A percentile compares a stretch with the other conserved stretches of the same genome.
These are phyloP conservation scores for Globisporangium barbulae DNA, from an alignment of 352 stramenopile genomes.

Conservation along the genomic window DNA sequence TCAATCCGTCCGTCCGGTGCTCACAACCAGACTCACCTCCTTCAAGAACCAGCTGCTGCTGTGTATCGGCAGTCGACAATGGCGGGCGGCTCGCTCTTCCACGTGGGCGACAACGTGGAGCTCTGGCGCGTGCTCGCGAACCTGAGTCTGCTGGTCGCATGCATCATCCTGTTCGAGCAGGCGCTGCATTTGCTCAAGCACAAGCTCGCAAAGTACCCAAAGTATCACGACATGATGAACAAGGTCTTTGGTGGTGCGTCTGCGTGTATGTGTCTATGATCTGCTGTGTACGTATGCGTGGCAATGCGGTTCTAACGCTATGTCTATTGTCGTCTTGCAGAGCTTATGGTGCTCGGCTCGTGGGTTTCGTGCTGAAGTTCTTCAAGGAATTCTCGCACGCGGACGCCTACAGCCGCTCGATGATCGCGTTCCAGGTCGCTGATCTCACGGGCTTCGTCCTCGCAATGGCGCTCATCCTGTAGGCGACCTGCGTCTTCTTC, in stretches of 20 bases:
- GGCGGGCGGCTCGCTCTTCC: slow-evolving; percentile 41
- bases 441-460: slow-evolving; percentile 59
- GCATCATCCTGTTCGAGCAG: slow-evolving; percentile 45
- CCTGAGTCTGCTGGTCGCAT: slow-evolving; percentile 47
- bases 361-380: slow-evolving; percentile 55
- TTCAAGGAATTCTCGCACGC: slow-evolving; percentile 35
- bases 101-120: slow-evolving; percentile 50
- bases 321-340: slow-evolving; percentile 8
- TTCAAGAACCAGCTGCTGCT: not conserved
- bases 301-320: not conserved
- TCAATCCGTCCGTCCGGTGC: not conserved
- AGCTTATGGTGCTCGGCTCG: slow-evolving; percentile 58
- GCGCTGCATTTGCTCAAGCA: slow-evolving; percentile 46
- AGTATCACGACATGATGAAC: slow-evolving; percentile 68
- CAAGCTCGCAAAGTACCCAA: slow-evolving; percentile 44
- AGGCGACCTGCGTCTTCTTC: slow-evolving; percentile 47
- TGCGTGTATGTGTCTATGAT: not conserved
- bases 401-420: slow-evolving; percentile 25
- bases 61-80: not conserved
- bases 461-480: slow-evolving; percentile 46
- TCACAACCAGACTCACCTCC: not conserved
- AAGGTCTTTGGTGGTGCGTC: slow-evolving; percentile 38
- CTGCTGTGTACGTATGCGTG: not conserved
- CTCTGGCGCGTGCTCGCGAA: slow-evolving; percentile 49
- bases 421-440: slow-evolving; percentile 51